Base-by-base conservation (phyloP, 768 basidiomycete species). In the Crassisporium funariophilum region DNA sequence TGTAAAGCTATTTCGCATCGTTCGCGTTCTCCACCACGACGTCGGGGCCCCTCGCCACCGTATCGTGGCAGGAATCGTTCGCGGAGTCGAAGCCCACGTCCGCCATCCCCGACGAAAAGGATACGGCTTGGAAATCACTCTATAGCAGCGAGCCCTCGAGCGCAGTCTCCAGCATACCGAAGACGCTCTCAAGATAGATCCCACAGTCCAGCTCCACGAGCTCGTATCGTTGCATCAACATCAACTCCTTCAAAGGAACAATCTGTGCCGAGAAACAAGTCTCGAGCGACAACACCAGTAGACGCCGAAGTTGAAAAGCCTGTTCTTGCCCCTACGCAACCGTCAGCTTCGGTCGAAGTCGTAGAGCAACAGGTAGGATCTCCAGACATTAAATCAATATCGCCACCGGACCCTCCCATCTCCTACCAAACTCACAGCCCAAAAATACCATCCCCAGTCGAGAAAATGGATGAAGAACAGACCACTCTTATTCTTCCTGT, bases 81-180 rank as follows among this genome's bases (percentile, higher is more conserved):
- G 21, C 59, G 62, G 11, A 58, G 50, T 38, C 55, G 59, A n/a
- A 64, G 63, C 44, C 58, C 60, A 35, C 46, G 40, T 40, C 61
- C 46, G 22, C 58, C 63, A 17, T 45, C 55, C 25, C 51, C 61
- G 22, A 52, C 48, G 6, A 58, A 52, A 48, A 44, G 53, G 9
- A 46, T 65, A 37, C 60, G 58, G 44, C 43, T 64, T 13, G 66
- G 63, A 12, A 64, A 65, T 33, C 63, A 65, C 47, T 61, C 66
- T 23, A 59, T 62, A 22, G 47, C 46, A 25, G 44, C 46, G 17
- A 62, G 60, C 39, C 49, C 67, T 39, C 57, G 56, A 12, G 53
- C 56, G 25, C 50, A 46, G 9, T 57, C 58, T 12, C 59, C 65
- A 4, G 35, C 41, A 27, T 52, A 57, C 53, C 41, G 59, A 36